phyloP scores from a whole-genome alignment of 108 stramenopile genomes.

The Cyclotella sp. region DNA sequence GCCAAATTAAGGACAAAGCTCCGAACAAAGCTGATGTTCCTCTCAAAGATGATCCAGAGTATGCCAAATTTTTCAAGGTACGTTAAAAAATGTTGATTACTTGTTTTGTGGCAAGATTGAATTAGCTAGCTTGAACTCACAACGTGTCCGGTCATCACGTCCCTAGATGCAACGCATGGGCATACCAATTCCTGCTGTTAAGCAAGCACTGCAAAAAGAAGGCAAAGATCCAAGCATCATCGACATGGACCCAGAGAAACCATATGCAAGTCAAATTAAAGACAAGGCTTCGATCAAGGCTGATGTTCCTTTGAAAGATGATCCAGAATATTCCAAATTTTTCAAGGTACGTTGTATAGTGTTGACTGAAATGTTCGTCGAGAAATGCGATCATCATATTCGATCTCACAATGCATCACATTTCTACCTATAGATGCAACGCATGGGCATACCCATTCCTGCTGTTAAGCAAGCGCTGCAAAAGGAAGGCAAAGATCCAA shows the following conservation, averaged over 20 bases:
- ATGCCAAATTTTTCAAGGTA: constrained; percentile 63
- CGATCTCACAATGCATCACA: background rate
- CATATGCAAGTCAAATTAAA: constrained; percentile 6
- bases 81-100: background rate
- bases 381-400: background rate
- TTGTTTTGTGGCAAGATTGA: background rate
- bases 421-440: constrained; percentile 31
- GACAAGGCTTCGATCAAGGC: background rate
- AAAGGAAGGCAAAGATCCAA: constrained; percentile 55
- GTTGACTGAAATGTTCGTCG: background rate
- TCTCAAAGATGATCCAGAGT: constrained; percentile 59
- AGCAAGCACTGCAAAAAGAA: constrained; percentile 46
- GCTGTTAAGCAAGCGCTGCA: constrained; percentile 57
- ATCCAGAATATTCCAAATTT: constrained; percentile 58
- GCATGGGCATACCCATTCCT: constrained; percentile 55
- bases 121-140: background rate
- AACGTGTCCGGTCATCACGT: background rate
- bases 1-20: constrained; percentile 21
- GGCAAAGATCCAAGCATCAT: constrained; percentile 51
- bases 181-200: constrained; percentile 46
- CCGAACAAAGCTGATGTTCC: constrained; percentile 31
- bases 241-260: constrained; percentile 41
- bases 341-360: constrained; percentile 44
- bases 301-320: constrained; percentile 51
- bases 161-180: constrained; percentile 43